Evolutionary conservation across 768 basidiomycete genomes (phyloP).

Genomic region (Punctularia strigosozonata): DNA sequence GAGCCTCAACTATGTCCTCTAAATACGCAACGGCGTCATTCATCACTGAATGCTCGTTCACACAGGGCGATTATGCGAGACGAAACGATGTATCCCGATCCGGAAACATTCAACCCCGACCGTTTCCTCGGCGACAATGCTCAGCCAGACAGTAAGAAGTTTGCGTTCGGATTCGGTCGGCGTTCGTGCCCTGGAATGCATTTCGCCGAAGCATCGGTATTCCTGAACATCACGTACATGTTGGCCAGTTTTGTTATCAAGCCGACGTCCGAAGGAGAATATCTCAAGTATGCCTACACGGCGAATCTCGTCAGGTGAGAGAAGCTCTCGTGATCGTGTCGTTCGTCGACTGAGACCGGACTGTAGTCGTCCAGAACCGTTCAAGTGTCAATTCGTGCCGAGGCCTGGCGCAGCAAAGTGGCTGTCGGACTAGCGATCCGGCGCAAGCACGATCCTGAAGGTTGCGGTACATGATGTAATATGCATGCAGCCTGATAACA

Average conservation of each 20-base stretch:
- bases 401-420: too few relatives aligned
- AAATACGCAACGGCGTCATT: conserved; percentile 7
- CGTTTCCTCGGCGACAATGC: conserved; percentile 4
- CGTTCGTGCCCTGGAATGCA: conserved; percentile 3
- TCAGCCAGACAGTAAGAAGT: background rate
- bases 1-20: conserved; percentile 8
- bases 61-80: conserved; percentile 10
- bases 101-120: conserved; percentile 8
- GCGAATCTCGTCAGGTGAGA: too few relatives aligned
- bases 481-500: too few relatives aligned
- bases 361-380: too few relatives aligned
- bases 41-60: background rate
- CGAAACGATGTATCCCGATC: conserved; percentile 8
- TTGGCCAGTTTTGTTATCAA: background rate
- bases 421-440: too few relatives aligned
- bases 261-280: too few relatives aligned
- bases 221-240: background rate
- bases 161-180: background rate
- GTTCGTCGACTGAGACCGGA: too few relatives aligned
- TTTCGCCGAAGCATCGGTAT: conserved; percentile 2
- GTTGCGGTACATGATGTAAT: too few relatives aligned
- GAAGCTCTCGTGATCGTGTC: too few relatives aligned
- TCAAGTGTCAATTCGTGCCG: too few relatives aligned
- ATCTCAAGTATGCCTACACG: too few relatives aligned
- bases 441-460: too few relatives aligned